Base-by-base conservation (phyloP, 768 basidiomycete species). In the Gloeophyllum trabeum region DNA sequence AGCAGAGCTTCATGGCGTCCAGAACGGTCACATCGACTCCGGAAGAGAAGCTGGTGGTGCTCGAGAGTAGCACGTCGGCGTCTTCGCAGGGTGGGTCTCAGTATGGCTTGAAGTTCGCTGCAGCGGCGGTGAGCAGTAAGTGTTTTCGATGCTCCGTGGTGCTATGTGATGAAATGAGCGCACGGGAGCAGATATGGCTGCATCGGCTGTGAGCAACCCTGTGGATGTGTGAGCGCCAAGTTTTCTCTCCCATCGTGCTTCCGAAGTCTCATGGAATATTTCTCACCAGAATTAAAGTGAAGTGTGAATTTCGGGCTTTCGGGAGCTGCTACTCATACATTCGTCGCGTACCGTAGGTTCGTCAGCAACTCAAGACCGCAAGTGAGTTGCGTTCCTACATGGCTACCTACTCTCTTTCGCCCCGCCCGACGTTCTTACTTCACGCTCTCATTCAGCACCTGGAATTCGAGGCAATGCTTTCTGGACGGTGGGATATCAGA, bases 121-220 rank as follows among this genome's bases (percentile, higher is more conserved):
- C 53, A 16, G 59, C 59, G 2, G 56, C 56, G 5, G 39, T 59
- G 34, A 52, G 51, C 35, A 58, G 59, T 60, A 48, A 42, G 59
- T 50, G 14, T 12, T 37, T 5, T 21, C 14, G 5, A 25, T 16
- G 28, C 16, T 10, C 12, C 20, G 36, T 10, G 7, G 36, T 7
- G 20, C 20, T 7, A 7, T 37, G 7, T 21, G 36, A 21, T 19
- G 20, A 37, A 37, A 37, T 37, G 36, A 36, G 34, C 26, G 28
- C 13, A 36, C 6, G 4, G 2, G 2, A 37, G 10, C 24, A 63
- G 62, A 60, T 35, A 63, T 63, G 62, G 44, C 53, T 5, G 57
- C 59, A 1, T 60, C 60, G 6, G 61, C 53, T 2, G 49, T 62
- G 34, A 62, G 51, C 41, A 63, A 63, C 38, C 62, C 62, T 1